phyloP scores from a whole-genome alignment of 768 basidiomycete species.

The Boletus speciosus region DNA sequence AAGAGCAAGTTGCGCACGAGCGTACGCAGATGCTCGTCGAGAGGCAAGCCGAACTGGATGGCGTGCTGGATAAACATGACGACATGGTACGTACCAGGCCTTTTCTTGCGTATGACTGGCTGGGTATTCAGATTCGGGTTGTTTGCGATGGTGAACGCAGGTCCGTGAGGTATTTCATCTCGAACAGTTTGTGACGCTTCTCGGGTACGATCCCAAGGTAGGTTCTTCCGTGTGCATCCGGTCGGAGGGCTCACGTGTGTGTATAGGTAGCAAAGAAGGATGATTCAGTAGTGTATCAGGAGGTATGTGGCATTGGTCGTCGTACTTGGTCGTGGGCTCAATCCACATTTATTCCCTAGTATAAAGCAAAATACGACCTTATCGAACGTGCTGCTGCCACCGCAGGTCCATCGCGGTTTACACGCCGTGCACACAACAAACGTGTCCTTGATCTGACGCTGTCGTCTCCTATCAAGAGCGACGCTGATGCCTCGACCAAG shows the following conservation, averaged over 20 bases:
- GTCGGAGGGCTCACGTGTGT: not conserved
- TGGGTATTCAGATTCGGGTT: not conserved
- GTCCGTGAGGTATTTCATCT: slow-evolving; percentile 88
- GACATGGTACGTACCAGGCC: slow-evolving; percentile 53
- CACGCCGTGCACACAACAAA: slow-evolving; percentile 56
- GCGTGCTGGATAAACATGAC: slow-evolving; percentile 66
- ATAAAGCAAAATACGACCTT: slow-evolving; percentile 60
- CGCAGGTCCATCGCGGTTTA: slow-evolving; percentile 53
- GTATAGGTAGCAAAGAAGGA: slow-evolving; percentile 69
- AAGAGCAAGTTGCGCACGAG: slow-evolving; percentile 31
- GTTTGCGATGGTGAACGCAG: slow-evolving; percentile 33
- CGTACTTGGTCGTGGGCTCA: slow-evolving; percentile 1
- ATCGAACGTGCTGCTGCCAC: slow-evolving; percentile 42
- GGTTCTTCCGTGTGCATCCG: slow-evolving; percentile 11
- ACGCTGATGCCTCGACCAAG: slow-evolving; percentile 8
- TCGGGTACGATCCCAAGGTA: slow-evolving; percentile 75
- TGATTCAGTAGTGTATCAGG: slow-evolving; percentile 64
- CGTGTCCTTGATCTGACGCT: slow-evolving; percentile 44
- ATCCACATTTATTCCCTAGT: slow-evolving; percentile 36
- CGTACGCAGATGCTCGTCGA: slow-evolving; percentile 50
- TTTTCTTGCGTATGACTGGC: not conserved
- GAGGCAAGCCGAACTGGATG: slow-evolving; percentile 57
- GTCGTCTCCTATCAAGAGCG: slow-evolving; percentile 18
- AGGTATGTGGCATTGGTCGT: slow-evolving; percentile 44
- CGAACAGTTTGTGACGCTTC: slow-evolving; percentile 72